A percentile compares a stretch with the other conserved stretches of the same genome.
phyloP scores from a whole-genome alignment of 2,329 filamentous ascomycete genomes.

The Colletotrichum sp. region DNA sequence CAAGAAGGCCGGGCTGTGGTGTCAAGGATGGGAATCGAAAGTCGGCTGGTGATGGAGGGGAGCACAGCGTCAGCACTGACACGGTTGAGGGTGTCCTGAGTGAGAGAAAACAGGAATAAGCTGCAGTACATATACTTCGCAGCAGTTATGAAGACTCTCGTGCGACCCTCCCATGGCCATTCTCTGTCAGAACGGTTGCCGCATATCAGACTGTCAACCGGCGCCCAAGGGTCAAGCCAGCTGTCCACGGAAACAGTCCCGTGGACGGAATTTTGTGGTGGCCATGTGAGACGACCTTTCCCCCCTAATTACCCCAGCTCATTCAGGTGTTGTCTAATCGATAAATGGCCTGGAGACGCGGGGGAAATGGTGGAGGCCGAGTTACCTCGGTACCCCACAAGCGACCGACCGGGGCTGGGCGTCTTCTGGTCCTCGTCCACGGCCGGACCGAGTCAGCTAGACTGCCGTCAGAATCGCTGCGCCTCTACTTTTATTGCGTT shows the following conservation, averaged over 20 bases:
- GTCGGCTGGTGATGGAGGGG: background rate
- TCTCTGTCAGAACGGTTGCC: background rate
- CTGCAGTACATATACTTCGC: background rate
- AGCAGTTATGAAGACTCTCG: background rate
- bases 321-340: background rate
- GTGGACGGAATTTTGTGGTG: conserved; percentile 3
- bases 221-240: background rate
- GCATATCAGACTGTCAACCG: background rate
- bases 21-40: background rate
- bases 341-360: conserved; percentile 13
- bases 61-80: background rate
- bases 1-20: background rate
- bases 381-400: conserved; percentile 17
- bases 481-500: background rate
- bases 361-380: conserved; percentile 19
- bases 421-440: background rate
- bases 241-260: background rate
- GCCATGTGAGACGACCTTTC: background rate
- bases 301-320: background rate
- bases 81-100: background rate
- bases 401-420: conserved; percentile 6
- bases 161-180: background rate
- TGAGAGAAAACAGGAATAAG: background rate
- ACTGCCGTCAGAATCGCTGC: conserved; percentile 7
- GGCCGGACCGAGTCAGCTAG: conserved; percentile 18